A percentile compares a stretch with the other conserved stretches of the same genome.
phyloP scores from a whole-genome alignment of 495 filamentous ascomycete species.

The Parathielavia hyrcaniae region DNA sequence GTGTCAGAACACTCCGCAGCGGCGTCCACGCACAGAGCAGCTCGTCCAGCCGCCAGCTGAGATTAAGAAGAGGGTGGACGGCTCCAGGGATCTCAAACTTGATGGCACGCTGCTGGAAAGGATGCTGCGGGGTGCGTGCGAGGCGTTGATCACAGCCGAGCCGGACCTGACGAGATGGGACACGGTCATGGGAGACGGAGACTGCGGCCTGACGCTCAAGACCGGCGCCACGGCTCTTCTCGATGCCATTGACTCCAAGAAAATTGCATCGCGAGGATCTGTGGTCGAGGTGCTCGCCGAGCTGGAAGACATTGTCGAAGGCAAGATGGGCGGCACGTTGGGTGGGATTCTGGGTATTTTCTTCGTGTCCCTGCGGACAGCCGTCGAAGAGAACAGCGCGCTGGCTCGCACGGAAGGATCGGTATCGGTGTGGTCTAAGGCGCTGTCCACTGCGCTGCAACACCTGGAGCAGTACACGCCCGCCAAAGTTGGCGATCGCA shows the following conservation, averaged over 20 bases:
- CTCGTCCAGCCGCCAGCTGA: constrained; percentile 37
- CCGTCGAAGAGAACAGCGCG: constrained; percentile 38
- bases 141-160: constrained; percentile 48
- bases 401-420: constrained; percentile 26
- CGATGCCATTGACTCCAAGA: constrained; percentile 33
- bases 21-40: constrained; percentile 38
- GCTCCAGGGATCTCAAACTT: constrained; percentile 37
- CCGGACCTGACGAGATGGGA: constrained; percentile 57
- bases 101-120: constrained; percentile 42
- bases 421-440: constrained; percentile 35
- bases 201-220: constrained; percentile 57
- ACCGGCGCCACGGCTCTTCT: constrained; percentile 40
- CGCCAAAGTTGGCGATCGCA: constrained; percentile 45
- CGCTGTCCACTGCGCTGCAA: constrained; percentile 34
- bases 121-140: constrained; percentile 48
- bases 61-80: constrained; percentile 30
- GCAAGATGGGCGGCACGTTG: constrained; percentile 55
- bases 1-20: constrained; percentile 25
- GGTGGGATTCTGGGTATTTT: constrained; percentile 57
- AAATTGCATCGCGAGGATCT: constrained; percentile 39
- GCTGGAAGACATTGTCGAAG: constrained; percentile 51
- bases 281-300: constrained; percentile 48
- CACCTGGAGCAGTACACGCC: constrained; percentile 46
- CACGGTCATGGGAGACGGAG: constrained; percentile 59
- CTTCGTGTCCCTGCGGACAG: constrained; percentile 50